Evolutionary conservation across 176 grass and related monocot genomes (phyloP).

Genomic region (Secale cereale): DNA sequence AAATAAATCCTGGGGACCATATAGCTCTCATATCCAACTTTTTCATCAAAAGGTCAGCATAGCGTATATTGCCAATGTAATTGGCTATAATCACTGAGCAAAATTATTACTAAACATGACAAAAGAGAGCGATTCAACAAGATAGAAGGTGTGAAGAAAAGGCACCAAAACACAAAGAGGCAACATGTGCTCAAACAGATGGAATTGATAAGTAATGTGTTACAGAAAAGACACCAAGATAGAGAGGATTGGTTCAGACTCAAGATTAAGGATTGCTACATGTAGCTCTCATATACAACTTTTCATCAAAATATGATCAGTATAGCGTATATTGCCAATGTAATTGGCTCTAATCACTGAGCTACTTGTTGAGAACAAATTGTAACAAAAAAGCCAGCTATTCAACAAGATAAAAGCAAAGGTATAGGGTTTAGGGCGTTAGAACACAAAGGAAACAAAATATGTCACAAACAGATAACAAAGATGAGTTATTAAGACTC

Average conservation of each 20-base stretch:
- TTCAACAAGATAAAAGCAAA: neutral
- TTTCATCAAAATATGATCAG: slow-evolving; percentile 33
- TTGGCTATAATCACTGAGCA: slow-evolving; percentile 43
- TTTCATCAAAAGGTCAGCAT: slow-evolving; percentile 39
- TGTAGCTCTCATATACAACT: slow-evolving; percentile 36
- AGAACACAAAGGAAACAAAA: neutral
- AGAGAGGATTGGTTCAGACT: too few relatives aligned
- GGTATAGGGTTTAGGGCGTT: too few relatives aligned
- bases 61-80: slow-evolving; percentile 47
- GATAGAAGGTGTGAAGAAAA: neutral
- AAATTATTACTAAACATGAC: neutral
- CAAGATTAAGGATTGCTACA: neutral
- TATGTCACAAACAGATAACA: too few relatives aligned
- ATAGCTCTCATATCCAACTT: slow-evolving; percentile 35
- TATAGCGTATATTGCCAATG: slow-evolving; percentile 54
- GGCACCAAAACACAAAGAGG: neutral
- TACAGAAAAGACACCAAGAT: too few relatives aligned
- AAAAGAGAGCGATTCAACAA: neutral
- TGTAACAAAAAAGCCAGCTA: neutral
- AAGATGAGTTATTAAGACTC: too few relatives aligned
- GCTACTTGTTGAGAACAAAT: neutral
- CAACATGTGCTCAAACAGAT: neutral
- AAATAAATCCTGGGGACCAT: neutral
- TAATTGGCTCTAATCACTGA: slow-evolving; percentile 46
- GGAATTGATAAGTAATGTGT: neutral